phyloP scores from a whole-genome alignment of 306 rosid genomes.

The Chamaecrista fasciculata region DNA sequence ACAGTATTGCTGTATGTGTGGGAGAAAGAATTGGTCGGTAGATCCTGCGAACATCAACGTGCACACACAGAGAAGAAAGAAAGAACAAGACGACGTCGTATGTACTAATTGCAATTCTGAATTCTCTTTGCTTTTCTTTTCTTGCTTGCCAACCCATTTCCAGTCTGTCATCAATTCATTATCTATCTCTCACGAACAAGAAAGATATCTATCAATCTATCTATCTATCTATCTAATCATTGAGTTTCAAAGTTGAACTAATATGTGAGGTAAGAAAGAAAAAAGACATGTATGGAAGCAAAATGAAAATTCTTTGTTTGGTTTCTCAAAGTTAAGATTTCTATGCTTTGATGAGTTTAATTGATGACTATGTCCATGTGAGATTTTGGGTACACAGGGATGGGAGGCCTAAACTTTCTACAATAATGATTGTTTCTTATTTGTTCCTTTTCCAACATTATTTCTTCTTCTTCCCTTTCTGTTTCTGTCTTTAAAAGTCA shows the following conservation, averaged over 20 bases:
- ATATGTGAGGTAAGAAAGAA: too few relatives aligned
- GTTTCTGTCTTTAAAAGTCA: conserved; percentile 36
- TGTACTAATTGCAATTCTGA: too few relatives aligned
- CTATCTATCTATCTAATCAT: too few relatives aligned
- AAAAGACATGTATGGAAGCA: too few relatives aligned
- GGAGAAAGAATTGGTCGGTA: conserved; percentile 36
- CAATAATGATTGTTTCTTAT: conserved; percentile 47
- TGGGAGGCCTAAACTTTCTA: conserved; percentile 45
- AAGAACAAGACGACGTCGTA: too few relatives aligned
- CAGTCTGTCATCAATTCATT: conserved; percentile 48
- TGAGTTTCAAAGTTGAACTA: too few relatives aligned
- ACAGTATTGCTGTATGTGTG: conserved; percentile 16
- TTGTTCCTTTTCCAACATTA: background rate
- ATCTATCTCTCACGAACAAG: too few relatives aligned
- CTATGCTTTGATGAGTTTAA: conserved; percentile 20
- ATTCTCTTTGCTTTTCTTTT: conserved; percentile 26
- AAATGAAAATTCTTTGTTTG: too few relatives aligned
- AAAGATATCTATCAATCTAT: too few relatives aligned
- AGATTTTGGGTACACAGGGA: conserved; percentile 39
- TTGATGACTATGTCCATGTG: conserved; percentile 40
- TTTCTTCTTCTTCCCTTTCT: background rate
- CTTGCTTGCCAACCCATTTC: conserved; percentile 45
- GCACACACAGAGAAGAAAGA: conserved; percentile 21
- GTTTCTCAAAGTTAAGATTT: too few relatives aligned
- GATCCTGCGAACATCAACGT: conserved; percentile 30